Base-by-base conservation (phyloP, 352 stramenopile species). In the Phytophthora podocarpi region DNA sequence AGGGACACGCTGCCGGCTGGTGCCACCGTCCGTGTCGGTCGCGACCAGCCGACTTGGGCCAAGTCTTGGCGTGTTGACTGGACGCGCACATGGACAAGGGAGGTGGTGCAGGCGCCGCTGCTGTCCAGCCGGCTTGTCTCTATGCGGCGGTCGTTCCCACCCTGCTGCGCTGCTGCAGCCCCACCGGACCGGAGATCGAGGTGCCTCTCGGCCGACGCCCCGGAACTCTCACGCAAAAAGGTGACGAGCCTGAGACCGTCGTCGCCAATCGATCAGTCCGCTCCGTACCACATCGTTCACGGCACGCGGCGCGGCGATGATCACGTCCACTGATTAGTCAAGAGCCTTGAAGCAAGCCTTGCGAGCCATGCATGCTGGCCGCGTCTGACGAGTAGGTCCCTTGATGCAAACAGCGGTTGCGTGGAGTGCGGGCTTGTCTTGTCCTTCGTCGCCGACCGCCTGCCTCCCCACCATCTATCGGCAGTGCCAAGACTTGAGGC, bases 241-340 rank as follows among this genome's bases (percentile, higher is more conserved):
- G 31, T 60, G 39, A 59, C 57, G 47, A 66, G 47, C 21, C 4
- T 24, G 49, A 52, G 41, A 59, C 41, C 40, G 20, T 55, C 32
- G 64, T 68, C 50, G 53, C 64, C 63, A 67, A 55, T 52, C 57
- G 57, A 64, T 72, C 56, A 72, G 56, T 71, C 56, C 49, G 50
- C 20, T 39, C 41, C 16, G 52, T 36, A 59, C 53, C 51, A 42
- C 51, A 52, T 28, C 37, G 35, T 54, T 59, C 32, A 55, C 27
- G n/a, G 31, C 26, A 11, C 32, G 20, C 37, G 20, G 31, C 15
- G 16, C 28, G 23, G 35, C 61, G 7, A 54, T 51, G 55, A 58
- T 53, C 46, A 62, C 30, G 42, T 24, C 36, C 42, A 48, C 36
- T 18, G 28, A 30, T 51, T 52, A 59, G 46, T 64, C 45, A 18